Base-by-base conservation (phyloP, 148 eudicot genomes). In the Camellia sinensis region DNA sequence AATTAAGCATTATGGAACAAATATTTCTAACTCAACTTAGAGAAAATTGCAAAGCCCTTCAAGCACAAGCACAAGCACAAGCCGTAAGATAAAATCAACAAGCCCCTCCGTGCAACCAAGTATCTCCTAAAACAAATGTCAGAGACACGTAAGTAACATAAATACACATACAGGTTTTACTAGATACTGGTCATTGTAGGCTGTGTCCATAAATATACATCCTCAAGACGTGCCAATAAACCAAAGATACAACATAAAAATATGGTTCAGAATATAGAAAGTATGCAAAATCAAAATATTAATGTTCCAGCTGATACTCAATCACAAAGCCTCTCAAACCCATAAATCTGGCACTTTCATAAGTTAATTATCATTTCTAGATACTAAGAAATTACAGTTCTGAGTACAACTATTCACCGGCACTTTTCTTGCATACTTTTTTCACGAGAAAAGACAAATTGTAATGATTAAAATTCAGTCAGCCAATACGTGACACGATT, bases 1-100 rank as follows among this genome's bases (percentile, higher is more conserved):
- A 77, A 66, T 81, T 87, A 59, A 81, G 81, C 90, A 87, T 87
- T 65, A 11, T 46, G 59, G 66, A 75, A 70, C 29, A 41, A 46
- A 65, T 68, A 65, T 44, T 71, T 17, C 69, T 19, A 45, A 67
- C 41, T 66, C 76, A 75, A 73, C 57, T 56, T 66, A 46, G 68
- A 61, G 46, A 65, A 77, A 53, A 53, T 45, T 65, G 15, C 21
- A 22, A 7, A 60, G 74, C 45, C 46, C 48, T 62, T 80, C 77
- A 81, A 52, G 60, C 22, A 71, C 53, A 73, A 62, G 71, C 44
- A 44, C 54, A 37, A 69, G 59, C 48, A 78, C 71, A 63, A 64
- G 15, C 73, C 17, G 71, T 29, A 57, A 62, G 48, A 52, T 62
- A 40, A 72, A 82, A 52, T 54, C 40, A 78, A 60, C 61, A 44